Conservation (phyloP, 495 filamentous ascomycete species). For the Penicillium egyptiacum region DNA sequence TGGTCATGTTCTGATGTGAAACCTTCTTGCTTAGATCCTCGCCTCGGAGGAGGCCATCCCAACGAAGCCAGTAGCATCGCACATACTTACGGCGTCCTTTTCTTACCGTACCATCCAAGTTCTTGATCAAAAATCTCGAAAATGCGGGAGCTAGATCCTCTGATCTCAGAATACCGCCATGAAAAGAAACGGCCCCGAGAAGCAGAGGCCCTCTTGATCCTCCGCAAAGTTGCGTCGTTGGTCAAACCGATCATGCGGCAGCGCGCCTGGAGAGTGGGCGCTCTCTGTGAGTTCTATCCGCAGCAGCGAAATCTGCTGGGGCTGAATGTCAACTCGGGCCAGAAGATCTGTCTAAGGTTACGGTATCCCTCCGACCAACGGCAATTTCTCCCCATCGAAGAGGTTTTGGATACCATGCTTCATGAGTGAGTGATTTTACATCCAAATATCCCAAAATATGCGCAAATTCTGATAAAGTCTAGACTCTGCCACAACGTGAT, state of each 20-base stretch:
- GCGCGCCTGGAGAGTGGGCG: constrained; percentile 74
- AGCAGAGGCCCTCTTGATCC: constrained; percentile 75
- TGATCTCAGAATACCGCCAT: constrained; percentile 78
- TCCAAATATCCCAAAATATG: neutral
- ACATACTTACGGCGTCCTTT: neutral
- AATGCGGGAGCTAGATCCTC: constrained; percentile 66
- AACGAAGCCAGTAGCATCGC: constrained; percentile 2
- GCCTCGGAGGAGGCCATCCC: constrained; percentile 11
- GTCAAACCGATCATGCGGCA: constrained; percentile 96
- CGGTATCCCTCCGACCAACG: constrained; percentile 72
- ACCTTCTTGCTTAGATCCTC: neutral
- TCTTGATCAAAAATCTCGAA: constrained; percentile 15
- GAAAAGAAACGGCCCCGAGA: constrained; percentile 68
- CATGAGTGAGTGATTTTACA: constrained; percentile 64
- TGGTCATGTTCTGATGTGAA: constrained; percentile 12
- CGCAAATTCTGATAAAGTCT: constrained; percentile 14
- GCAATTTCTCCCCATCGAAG: constrained; percentile 78
- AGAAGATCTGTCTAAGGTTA: constrained; percentile 80
- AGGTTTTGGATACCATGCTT: constrained; percentile 87
- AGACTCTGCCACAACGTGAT: constrained; percentile 80
- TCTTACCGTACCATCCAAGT: neutral
- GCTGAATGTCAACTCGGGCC: constrained; percentile 73
- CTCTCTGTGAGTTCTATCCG: constrained; percentile 84
- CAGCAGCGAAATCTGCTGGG: constrained; percentile 72
- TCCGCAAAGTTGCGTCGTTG: constrained; percentile 81